Evolutionary conservation across 305 asterid genomes (phyloP).

Genomic region (Striga hermonthica): DNA sequence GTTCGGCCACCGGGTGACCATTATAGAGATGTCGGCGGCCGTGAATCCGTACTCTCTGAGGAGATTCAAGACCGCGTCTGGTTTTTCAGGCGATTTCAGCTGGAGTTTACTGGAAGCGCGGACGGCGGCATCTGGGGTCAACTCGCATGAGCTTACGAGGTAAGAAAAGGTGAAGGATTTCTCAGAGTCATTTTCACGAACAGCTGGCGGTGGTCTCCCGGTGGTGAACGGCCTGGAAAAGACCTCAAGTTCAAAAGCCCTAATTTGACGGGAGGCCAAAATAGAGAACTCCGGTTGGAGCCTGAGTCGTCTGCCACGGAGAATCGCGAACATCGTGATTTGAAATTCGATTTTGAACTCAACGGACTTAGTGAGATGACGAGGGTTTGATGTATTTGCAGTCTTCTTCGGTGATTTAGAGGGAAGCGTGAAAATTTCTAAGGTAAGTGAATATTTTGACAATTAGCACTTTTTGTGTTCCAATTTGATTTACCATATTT

Average conservation of each 20-base stretch:
- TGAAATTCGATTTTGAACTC: not conserved
- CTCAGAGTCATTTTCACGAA: not conserved
- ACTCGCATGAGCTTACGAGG: not conserved
- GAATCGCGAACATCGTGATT: slow-evolving; percentile 23
- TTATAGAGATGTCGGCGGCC: not conserved
- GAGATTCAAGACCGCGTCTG: not conserved
- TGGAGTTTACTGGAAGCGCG: not conserved
- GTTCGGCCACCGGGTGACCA: not conserved
- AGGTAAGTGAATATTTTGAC: too few relatives aligned
- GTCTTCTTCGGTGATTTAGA: too few relatives aligned
- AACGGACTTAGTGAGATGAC: too few relatives aligned
- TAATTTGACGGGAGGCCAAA: slow-evolving; percentile 7
- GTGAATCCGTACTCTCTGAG: not conserved
- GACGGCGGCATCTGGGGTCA: not conserved
- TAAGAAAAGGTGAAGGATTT: slow-evolving; percentile 28
- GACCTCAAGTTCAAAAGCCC: not conserved
- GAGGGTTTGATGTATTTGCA: too few relatives aligned
- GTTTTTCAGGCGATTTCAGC: not conserved
- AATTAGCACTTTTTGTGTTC: too few relatives aligned
- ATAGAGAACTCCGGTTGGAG: not conserved
- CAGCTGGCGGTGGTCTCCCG: not conserved
- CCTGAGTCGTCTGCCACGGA: slow-evolving; percentile 10
- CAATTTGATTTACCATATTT: too few relatives aligned
- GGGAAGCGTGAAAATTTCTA: too few relatives aligned
- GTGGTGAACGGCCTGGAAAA: slow-evolving; percentile 15